Evolutionary conservation across 2,329 filamentous ascomycete genomes (phyloP).

Genomic region (Alternaria arborescens): DNA sequence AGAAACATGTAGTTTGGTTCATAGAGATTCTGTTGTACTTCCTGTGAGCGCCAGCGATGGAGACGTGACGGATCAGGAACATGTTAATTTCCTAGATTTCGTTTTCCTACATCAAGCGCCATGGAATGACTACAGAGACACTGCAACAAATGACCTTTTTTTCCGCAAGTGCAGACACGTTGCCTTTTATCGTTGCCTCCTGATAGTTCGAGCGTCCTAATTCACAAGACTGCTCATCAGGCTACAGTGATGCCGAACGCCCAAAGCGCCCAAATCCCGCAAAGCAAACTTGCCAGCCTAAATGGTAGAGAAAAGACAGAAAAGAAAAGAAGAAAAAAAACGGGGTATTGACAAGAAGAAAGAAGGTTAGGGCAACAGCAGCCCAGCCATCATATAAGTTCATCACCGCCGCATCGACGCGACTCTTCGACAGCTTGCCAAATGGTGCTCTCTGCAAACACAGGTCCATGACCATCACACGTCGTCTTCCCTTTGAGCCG

Average conservation of each 20-base stretch:
- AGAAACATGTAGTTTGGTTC: neutral
- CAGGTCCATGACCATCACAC: constrained; percentile 86
- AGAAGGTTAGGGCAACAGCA: neutral
- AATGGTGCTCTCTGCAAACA: constrained; percentile 82
- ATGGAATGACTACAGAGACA: neutral
- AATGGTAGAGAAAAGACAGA: neutral
- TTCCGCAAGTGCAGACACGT: neutral
- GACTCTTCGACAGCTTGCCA: constrained; percentile 79
- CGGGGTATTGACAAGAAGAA: constrained; percentile 17
- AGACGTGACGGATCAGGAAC: neutral
- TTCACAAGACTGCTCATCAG: constrained; percentile 1
- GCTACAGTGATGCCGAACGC: constrained; percentile 7
- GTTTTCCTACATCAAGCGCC: neutral
- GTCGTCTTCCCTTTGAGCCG: constrained; percentile 76
- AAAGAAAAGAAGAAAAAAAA: neutral
- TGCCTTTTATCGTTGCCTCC: neutral
- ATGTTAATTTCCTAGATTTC: neutral
- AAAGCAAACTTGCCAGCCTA: neutral
- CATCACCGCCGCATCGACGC: constrained; percentile 78
- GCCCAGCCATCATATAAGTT: constrained; percentile 65
- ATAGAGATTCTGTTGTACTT: neutral
- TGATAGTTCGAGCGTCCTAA: constrained; percentile 3
- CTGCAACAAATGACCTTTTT: neutral
- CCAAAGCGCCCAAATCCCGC: neutral
- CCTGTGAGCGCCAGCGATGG: neutral